Base-by-base conservation (phyloP, 2,329 filamentous ascomycete genomes). In the Pyricularia sp. region DNA sequence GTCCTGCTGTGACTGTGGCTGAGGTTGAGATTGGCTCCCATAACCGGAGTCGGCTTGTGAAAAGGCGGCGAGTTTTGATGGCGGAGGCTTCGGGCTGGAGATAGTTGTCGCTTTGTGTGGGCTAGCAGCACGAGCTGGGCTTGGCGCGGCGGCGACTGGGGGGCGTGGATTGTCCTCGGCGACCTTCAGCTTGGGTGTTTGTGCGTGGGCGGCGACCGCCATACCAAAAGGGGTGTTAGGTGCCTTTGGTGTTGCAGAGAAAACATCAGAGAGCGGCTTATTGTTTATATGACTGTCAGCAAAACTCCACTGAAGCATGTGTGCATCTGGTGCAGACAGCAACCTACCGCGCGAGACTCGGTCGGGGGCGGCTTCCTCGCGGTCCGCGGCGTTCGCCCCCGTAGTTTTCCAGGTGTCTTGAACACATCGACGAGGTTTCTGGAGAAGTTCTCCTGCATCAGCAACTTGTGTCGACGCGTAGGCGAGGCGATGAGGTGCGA, bases 341-440 rank as follows among this genome's bases (percentile, higher is more conserved):
- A 9, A n/a, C 77, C 85, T 79, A 91, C 88, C 68, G 86, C 83
- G 70, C 89, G 84, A 35, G 80, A 75, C 73, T 88, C 86, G 70
- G 82, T 81, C 62, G 53, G n/a, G 22, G 35, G 61, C 61, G 76
- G 76, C 73, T 88, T 92, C 65, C 86, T 84, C 40, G 79, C 79
- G 22, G 89, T 91, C 67, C 88, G 83, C 57, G 90, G 90, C 31
- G 90, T 93, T 78, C 91, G 93, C 65, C 88, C 90, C 68, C 90
- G 87, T 73, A 94, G 77, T 73, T 91, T 93, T 65, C 90, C 90
- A 3, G 91, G 91, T 49, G 91, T 94, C 74, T 97, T 99, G 80
- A 97, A 97, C n/a, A 96, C 87, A 71, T 97, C 93, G 68, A 91
- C 85, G 66, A 97, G 88, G 74, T 93, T 93, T 68, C 94, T 97